Evolutionary conservation across 768 basidiomycete genomes (phyloP).

Genomic region (Leccinum uliginosum): DNA sequence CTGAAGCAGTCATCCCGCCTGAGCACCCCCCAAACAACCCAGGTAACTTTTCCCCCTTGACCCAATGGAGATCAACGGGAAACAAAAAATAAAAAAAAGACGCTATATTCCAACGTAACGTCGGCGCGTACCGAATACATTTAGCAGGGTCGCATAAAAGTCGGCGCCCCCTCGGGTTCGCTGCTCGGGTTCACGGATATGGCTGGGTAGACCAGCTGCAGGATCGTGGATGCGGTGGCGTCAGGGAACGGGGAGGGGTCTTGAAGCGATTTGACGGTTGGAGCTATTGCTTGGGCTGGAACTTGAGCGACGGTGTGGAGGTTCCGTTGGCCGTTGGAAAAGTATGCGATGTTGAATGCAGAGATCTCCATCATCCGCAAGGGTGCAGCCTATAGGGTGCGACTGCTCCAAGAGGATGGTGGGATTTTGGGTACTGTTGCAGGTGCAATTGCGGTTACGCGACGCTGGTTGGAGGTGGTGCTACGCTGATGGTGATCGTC

Average conservation of each 20-base stretch:
- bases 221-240: conserved; percentile 31
- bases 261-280: conserved; percentile 13
- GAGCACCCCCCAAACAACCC: conserved; percentile 78
- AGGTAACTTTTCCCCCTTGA: conserved; percentile 79
- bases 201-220: conserved; percentile 66
- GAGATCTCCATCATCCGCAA: conserved; percentile 52
- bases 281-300: conserved; percentile 33
- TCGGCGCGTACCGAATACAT: conserved; percentile 44
- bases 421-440: background rate
- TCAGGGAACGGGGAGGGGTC: conserved; percentile 16
- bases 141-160: conserved; percentile 52
- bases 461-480: conserved; percentile 5
- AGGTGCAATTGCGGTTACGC: conserved; percentile 2
- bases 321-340: conserved; percentile 52
- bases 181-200: conserved; percentile 64
- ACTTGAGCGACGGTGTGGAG: conserved; percentile 52
- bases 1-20: conserved; percentile 79
- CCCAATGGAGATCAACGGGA: conserved; percentile 70
- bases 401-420: conserved; percentile 9
- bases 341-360: conserved; percentile 55
- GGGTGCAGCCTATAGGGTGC: conserved; percentile 49
- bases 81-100: too few species aligned
- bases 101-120: conserved; percentile 61
- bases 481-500: conserved; percentile 4
- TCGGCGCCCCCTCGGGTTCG: conserved; percentile 67